These are phyloP conservation scores for Exophiala oligosperma DNA, from an alignment of 2,329 filamentous ascomycete genomes.

Conservation along the genomic window DNA sequence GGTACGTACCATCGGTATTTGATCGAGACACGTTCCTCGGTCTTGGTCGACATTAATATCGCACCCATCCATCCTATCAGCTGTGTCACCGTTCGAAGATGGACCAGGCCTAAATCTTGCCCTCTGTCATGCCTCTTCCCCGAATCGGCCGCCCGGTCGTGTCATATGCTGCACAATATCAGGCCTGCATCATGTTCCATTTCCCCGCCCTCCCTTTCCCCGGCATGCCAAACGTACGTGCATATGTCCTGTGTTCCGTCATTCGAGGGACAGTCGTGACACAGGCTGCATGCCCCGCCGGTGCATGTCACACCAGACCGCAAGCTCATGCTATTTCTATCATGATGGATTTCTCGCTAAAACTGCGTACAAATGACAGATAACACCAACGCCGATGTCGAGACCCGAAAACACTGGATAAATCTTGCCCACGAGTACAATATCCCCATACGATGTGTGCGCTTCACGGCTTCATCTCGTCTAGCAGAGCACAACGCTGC, in stretches of 20 bases:
- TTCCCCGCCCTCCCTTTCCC: neutral
- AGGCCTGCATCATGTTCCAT: neutral
- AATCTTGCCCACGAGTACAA: conserved; percentile 68
- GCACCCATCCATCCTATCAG: neutral
- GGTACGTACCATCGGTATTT: conserved; percentile 54
- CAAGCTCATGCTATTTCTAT: conserved; percentile 6
- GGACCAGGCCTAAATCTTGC: neutral
- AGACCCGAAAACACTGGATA: conserved; percentile 77
- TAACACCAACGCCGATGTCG: conserved; percentile 88
- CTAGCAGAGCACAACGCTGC: conserved; percentile 84
- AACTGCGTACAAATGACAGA: conserved; percentile 53
- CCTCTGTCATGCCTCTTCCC: conserved; percentile 2
- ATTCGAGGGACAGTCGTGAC: neutral
- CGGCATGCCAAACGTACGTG: neutral
- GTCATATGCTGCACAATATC: conserved; percentile 10
- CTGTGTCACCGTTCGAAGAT: conserved; percentile 5
- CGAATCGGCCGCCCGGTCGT: neutral
- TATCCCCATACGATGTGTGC: conserved; percentile 79
- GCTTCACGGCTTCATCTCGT: conserved; percentile 71
- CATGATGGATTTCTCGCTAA: neutral
- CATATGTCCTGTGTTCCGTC: neutral
- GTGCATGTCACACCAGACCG: conserved; percentile 6
- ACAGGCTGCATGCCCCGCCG: neutral
- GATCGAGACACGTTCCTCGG: neutral
- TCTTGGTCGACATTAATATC: neutral